phyloP scores from a whole-genome alignment of 352 stramenopile genomes.

The Thraustochytrium striatum region DNA sequence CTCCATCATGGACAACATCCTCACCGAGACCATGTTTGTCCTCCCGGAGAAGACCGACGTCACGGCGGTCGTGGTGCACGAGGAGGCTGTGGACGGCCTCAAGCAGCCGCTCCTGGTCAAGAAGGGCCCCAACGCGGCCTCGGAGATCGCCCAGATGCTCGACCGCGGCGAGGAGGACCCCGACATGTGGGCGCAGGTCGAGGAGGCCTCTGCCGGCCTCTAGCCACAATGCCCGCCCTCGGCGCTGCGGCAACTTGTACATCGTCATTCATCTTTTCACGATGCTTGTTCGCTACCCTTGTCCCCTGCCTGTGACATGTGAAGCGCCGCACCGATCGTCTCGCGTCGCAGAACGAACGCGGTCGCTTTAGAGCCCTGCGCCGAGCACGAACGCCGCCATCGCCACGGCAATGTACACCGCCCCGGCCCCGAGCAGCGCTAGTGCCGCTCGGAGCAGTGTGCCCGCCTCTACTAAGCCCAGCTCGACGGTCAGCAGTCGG shows the following conservation, averaged over 20 bases:
- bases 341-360: no score
- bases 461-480: no score
- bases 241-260: neutral
- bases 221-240: no score
- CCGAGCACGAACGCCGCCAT: no score
- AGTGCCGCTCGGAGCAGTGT: no score
- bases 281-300: neutral
- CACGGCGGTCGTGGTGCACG: constrained; percentile 87
- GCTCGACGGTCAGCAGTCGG: no score
- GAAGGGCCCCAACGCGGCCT: constrained; percentile 50
- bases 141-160: constrained; percentile 12
- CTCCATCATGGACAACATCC: constrained; percentile 85
- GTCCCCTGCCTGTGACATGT: neutral
- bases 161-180: constrained; percentile 31
- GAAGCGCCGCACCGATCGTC: neutral
- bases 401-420: no score
- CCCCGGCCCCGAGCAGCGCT: no score
- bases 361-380: no score
- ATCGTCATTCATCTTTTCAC: neutral
- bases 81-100: constrained; percentile 76
- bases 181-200: constrained; percentile 39
- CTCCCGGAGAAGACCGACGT: constrained; percentile 83
- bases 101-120: constrained; percentile 82
- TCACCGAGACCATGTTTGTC: constrained; percentile 95
- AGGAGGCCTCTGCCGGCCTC: constrained; percentile 39